Evolutionary conservation across 1,284 basidiomycete genomes (phyloP), one percentile per base, ranked within the genome.

Genomic region (Heliocybe sulcata): DNA sequence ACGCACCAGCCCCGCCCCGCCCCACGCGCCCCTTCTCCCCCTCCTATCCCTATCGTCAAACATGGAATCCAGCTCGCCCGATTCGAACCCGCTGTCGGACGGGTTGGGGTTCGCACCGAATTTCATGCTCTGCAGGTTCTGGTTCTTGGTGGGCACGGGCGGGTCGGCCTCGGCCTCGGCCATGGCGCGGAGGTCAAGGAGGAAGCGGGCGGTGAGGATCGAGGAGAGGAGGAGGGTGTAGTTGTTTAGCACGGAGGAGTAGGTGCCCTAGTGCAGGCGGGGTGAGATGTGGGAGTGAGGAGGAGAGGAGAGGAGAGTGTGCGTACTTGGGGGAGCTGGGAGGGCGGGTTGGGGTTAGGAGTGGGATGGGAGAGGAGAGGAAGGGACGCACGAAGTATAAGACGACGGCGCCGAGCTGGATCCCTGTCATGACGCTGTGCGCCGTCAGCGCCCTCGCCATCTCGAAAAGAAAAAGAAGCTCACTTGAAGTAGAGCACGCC

Each of bases 151-250:
- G 16, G 8, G 38, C 19, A 42, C 38, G 38, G 38, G 19, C 38
- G 38, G 38, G 16, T 42, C 38, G 8, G 38, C 19, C 8, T 6
- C 38, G 38, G 16, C 38, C 4, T 42, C 38, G 38, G 38, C 38
- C 38, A 42, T 20, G 16, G 38, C 12, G 38, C 38, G 38, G 6
- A 42, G 38, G 38, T 42, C 38, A 16, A 42, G 38, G 38, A 42
- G 38, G 38, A 31, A 56, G 56, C 45, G 31, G 9, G 27, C 22
- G 11, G 19, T 52, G 58, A 42, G 52, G 38, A 58, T n/a, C 8
- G 38, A 42, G 38, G 38, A 42, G 38, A 42, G 12, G 38, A 42
- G 38, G 38, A 42, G 38, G 38, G 38, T 42, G 16, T 42, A 42
- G 38, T 42, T 42, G 38, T 42, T 42, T 3, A 42, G 38, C 4